These are phyloP conservation scores for Candida khao-thaluensis DNA, from an alignment of 805 yeast species.

Conservation along the genomic window DNA sequence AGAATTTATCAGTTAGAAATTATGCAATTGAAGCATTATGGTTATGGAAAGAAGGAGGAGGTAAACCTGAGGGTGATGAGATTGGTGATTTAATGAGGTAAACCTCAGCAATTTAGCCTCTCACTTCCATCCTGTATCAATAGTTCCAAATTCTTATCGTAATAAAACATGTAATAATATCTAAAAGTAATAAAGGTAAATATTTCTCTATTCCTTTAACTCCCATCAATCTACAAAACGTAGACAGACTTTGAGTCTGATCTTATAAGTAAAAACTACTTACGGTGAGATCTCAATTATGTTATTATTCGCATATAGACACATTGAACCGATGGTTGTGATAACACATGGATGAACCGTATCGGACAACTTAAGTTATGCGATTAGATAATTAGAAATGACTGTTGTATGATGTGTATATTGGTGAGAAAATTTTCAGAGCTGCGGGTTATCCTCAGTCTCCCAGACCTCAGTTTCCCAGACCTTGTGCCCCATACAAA, in stretches of 20 bases:
- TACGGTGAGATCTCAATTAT: not conserved
- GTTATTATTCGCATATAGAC: constrained; percentile 43
- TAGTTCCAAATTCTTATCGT: too few species aligned
- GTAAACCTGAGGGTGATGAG: constrained; percentile 29
- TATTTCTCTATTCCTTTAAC: constrained; percentile 1
- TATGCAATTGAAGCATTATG: constrained; percentile 90
- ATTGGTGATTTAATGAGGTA: constrained; percentile 18
- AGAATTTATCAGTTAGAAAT: constrained; percentile 69
- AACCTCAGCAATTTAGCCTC: not conserved
- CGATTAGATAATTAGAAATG: constrained; percentile 16
- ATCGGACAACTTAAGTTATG: constrained; percentile 50
- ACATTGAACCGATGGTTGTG: constrained; percentile 44
- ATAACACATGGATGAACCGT: constrained; percentile 18
- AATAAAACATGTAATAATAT: constrained; percentile 1
- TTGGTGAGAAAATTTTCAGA: constrained; percentile 4
- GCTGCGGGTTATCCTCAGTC: too few species aligned
- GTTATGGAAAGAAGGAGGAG: constrained; percentile 72
- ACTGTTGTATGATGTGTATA: not conserved
- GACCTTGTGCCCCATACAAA: too few species aligned
- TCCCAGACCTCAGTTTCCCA: too few species aligned
- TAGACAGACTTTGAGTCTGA: not conserved
- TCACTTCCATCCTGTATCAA: too few species aligned
- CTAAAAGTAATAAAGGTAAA: constrained; percentile 3
- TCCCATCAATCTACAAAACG: constrained; percentile 3
- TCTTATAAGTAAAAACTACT: constrained; percentile 3